Conservation (phyloP, 176 grass and related monocot species). For the Tillandsia fasciculata region DNA sequence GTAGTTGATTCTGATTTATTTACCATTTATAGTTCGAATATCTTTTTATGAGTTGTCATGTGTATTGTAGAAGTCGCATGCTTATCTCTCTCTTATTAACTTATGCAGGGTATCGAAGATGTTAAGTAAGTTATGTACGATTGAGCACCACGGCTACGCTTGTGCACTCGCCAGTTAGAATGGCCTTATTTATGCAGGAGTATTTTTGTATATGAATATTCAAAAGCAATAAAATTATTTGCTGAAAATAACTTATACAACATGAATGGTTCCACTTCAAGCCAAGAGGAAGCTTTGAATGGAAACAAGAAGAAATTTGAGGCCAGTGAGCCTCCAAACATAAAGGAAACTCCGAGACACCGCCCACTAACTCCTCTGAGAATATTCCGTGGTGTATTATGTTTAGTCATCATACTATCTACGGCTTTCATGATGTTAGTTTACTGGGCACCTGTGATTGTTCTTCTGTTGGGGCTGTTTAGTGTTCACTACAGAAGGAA, state of each 20-base stretch:
- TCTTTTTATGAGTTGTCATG: background rate
- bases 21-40: background rate
- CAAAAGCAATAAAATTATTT: background rate
- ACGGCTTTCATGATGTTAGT: constrained; percentile 77
- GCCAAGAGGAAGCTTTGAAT: constrained; percentile 23
- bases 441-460: constrained; percentile 49
- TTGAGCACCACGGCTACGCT: background rate
- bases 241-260: background rate
- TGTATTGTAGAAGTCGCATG: background rate
- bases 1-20: background rate
- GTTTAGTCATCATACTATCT: constrained; percentile 53
- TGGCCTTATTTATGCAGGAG: background rate
- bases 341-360: constrained; percentile 39
- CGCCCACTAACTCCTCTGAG: constrained; percentile 39
- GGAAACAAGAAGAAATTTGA: constrained; percentile 34
- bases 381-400: constrained; percentile 43
- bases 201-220: background rate
- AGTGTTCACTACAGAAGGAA: constrained; percentile 76
- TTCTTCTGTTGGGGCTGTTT: constrained; percentile 60
- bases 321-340: constrained; percentile 9
- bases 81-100: background rate
- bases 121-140: too few relatives aligned
- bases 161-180: background rate
- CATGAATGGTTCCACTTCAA: constrained; percentile 39
- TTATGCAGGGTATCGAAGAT: background rate